Evolutionary conservation across 371 early-diverging fungal species (phyloP), one percentile per base, ranked within the genome.

Genomic region (Lichtheimia ramosa): DNA sequence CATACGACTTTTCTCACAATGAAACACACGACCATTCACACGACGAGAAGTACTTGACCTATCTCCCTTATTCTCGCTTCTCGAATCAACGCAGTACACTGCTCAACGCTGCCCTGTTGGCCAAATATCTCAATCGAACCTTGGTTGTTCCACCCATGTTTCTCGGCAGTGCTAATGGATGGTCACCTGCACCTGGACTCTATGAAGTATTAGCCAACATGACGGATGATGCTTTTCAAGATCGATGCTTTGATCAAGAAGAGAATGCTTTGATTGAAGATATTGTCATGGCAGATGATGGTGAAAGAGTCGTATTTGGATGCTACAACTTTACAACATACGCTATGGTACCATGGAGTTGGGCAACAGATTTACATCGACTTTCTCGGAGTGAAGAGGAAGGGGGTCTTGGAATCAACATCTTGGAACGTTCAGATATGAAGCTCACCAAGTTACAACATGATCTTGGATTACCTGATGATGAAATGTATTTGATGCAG

Each of bases 41-140:
- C 8, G 51, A 65, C 8, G 65, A 69, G 48, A 62, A 65, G 39
- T 78, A 69, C 51, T 48, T 82, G 27, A 74, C 83, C 5, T 83
- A 80, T 53, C 51, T 78, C 13, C 79, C 81, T n/a, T 79, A 83
- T 68, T 69, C 73, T 10, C 69, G 77, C 5, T 75, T 83, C 52
- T 75, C 76, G 48, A 78, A 80, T 51, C 83, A 83, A 56, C 77
- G 77, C 10, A 71, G 73, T 56, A 69, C 69, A 3, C 66, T 83
- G n/a, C 68, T 75, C 23, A 82, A 82, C 40, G 80, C 78, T 1
- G 66, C 78, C 40, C 58, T 82, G 7, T 70, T 70, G 10, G 66
- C 71, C 14, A 65, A 70, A 24, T 66, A 66, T 25, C 61, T 70
- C 46, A 66, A 70, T 54, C 63, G 71, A 18, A 70, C 71, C 3